Conservation (phyloP, 2,329 filamentous ascomycete genomes). For the Plectosphaerella sp. region DNA sequence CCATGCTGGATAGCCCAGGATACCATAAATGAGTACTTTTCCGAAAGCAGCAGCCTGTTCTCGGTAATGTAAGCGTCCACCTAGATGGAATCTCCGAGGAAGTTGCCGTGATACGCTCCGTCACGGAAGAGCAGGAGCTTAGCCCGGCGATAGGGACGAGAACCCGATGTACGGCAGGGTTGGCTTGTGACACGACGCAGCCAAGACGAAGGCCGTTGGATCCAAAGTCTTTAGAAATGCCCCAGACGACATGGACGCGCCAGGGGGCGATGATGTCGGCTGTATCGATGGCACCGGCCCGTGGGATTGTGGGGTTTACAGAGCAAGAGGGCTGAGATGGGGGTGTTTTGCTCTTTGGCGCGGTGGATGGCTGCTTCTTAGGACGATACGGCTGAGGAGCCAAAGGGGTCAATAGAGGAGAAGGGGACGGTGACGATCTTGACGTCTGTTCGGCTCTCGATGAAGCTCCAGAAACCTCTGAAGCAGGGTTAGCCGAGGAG, state of each 20-base stretch:
- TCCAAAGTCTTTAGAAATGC: constrained; percentile 44
- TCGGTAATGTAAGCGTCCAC: constrained; percentile 35
- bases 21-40: constrained; percentile 31
- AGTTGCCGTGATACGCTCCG: constrained; percentile 32
- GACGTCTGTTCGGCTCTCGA: constrained; percentile 16
- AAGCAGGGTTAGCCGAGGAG: constrained; percentile 37
- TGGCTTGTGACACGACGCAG: constrained; percentile 41
- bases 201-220: constrained; percentile 52
- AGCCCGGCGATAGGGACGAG: constrained; percentile 32
- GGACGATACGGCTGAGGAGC: constrained; percentile 29
- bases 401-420: constrained; percentile 35
- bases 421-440: constrained; percentile 40
- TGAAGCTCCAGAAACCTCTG: constrained; percentile 30
- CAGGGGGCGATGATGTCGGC: constrained; percentile 38
- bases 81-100: constrained; percentile 29
- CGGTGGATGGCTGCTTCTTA: constrained; percentile 39
- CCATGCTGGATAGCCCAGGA: constrained; percentile 29
- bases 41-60: constrained; percentile 33
- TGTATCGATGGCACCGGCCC: constrained; percentile 40
- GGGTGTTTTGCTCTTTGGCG: constrained; percentile 29
- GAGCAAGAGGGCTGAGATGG: constrained; percentile 41
- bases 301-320: constrained; percentile 46
- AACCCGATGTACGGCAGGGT: constrained; percentile 30
- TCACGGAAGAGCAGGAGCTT: constrained; percentile 37
- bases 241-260: constrained; percentile 46